Base-by-base conservation (phyloP, 371 early-diverging fungal genomes). In the Mucor lusitanicus region DNA sequence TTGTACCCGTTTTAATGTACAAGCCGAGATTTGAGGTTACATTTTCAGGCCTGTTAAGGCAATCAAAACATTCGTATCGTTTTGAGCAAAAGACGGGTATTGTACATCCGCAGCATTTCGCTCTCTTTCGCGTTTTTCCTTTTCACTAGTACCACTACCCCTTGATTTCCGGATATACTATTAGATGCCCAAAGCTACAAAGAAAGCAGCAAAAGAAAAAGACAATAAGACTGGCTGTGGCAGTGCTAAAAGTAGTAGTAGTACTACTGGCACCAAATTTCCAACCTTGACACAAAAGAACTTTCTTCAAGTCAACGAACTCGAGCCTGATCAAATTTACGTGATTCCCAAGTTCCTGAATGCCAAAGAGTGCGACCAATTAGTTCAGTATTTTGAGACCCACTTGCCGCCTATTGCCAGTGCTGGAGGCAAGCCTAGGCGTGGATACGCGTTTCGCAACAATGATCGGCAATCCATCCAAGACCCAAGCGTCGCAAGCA, bases 391-490 rank as follows among this genome's bases (percentile, higher is more conserved):
- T 67, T 78, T 86, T 48, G 80, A 81, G n/a, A 74, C 65, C 0
- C 73, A 81, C 53, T 72, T 86, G 63, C 78, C 48, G 4, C 77
- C 50, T 35, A 78, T 39, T 40, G 71, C 56, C 28, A 65, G 74
- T 0, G 65, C 80, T 4, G 54, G 58, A 2, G 64, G 61, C 15
- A 67, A 59, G 42, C 89, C 89, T 5, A 82, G 83, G 58, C 81
- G 81, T 9, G 91, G 91, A 0, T 82, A 89, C 27, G 92, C 92
- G 9, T 89, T 86, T 61, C 82, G 92, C 5, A 89, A 87, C 69
- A 92, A 92, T 69, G 87, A 90, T 42, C 76, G 92, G 21, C 82
- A 89, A 62, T 83, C 90, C 12, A 66, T 88, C 17, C 69, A 77
- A 6, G 87, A 88, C 28, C 59, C 64, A 0, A 72, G 65, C 11